These are phyloP conservation scores for Plasmodium falciparum DNA, from an alignment of 169 alveolate genomes.

Conservation along the genomic window DNA sequence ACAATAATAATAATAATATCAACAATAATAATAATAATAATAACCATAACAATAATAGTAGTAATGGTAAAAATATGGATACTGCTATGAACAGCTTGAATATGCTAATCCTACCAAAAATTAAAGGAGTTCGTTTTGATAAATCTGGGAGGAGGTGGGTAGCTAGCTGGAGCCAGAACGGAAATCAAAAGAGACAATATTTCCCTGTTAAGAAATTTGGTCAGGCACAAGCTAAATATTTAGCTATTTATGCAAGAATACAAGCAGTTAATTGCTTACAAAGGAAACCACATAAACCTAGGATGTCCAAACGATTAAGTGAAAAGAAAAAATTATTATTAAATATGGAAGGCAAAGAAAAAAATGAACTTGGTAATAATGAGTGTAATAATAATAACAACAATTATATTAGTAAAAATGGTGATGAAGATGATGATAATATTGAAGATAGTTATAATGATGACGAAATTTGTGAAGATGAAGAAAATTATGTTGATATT, in stretches of 20 bases:
- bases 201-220: conserved; percentile 87
- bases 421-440: conserved; percentile 1
- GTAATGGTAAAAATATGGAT: conserved; percentile 4
- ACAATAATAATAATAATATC: background rate
- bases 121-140: conserved; percentile 87
- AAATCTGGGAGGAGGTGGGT: conserved; percentile 88
- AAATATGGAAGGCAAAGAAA: conserved; percentile 20
- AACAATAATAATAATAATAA: conserved; percentile 2
- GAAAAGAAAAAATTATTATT: conserved; percentile 7
- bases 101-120: conserved; percentile 53
- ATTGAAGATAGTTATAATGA: background rate
- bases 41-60: conserved; percentile 1
- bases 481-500: background rate
- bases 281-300: conserved; percentile 21
- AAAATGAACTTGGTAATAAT: background rate
- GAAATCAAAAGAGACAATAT: conserved; percentile 86
- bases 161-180: conserved; percentile 89
- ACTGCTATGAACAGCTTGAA: conserved; percentile 14
- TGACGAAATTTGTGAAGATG: background rate
- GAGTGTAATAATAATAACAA: background rate
- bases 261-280: conserved; percentile 81
- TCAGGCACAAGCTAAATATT: conserved; percentile 82
- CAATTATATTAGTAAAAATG: background rate
- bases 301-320: conserved; percentile 7
- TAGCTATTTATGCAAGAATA: conserved; percentile 86